Evolutionary conservation across 257 asterid genomes (phyloP).

Genomic region (Fraxinus excelsior): DNA sequence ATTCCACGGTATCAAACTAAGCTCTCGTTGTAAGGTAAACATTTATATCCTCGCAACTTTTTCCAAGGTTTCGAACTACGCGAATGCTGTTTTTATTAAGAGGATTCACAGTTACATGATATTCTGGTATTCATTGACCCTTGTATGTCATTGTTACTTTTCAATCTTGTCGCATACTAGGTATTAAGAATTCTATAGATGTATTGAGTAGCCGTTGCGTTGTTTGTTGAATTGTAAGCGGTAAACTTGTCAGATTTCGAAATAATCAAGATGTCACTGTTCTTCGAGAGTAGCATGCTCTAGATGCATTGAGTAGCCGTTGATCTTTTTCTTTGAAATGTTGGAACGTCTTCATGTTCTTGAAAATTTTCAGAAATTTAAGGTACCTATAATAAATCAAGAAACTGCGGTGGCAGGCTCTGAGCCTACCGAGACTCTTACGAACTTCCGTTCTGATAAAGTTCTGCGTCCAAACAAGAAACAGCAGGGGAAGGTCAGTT

Average conservation of each 20-base stretch:
- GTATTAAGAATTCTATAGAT: not conserved
- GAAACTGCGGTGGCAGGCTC: conserved; percentile 46
- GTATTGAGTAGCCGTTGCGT: not conserved
- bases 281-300: too few species aligned
- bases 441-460: conserved; percentile 46
- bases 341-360: not conserved
- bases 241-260: not conserved
- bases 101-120: not conserved
- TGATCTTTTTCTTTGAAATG: not conserved
- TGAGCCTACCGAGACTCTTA: conserved; percentile 52
- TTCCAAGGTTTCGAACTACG: not conserved
- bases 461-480: conserved; percentile 43
- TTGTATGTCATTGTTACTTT: too few species aligned
- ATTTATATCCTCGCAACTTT: not conserved
- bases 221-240: too few species aligned
- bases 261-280: too few species aligned
- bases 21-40: conserved; percentile 61
- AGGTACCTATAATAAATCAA: conserved; percentile 67
- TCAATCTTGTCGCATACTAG: too few species aligned
- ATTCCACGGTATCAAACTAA: conserved; percentile 27
- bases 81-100: not conserved
- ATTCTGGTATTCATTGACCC: not conserved
- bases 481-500: conserved; percentile 39
- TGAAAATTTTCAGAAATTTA: not conserved
- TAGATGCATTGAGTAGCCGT: not conserved